phyloP scores from a whole-genome alignment of 164 flowering plant species.

The Magnolia kwangsiensis region DNA sequence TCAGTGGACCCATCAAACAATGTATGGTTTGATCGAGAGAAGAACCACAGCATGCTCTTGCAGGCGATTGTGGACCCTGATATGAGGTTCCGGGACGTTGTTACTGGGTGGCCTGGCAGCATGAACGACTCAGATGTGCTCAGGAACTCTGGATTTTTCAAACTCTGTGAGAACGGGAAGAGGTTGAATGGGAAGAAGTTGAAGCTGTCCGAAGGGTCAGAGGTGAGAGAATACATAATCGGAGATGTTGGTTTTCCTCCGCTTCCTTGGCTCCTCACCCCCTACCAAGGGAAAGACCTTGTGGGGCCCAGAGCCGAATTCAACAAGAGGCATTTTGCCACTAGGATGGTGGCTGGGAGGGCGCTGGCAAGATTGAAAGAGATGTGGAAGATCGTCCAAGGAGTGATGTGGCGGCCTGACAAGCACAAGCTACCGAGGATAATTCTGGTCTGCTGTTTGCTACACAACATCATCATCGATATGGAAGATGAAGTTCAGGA shows the following conservation, averaged over 20 bases:
- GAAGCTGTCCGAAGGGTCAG: constrained; percentile 47
- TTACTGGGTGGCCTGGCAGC: constrained; percentile 95
- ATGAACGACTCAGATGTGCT: constrained; percentile 51
- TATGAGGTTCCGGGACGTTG: constrained; percentile 78
- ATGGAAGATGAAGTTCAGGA: constrained; percentile 67
- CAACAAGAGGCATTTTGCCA: constrained; percentile 64
- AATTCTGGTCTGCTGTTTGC: constrained; percentile 83
- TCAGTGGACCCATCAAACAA: constrained; percentile 42
- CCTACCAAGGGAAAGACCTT: constrained; percentile 63
- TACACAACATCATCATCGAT: constrained; percentile 90
- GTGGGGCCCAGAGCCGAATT: constrained; percentile 48
- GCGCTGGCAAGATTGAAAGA: constrained; percentile 80
- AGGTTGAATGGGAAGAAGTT: constrained; percentile 60
- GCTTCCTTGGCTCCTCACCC: constrained; percentile 79
- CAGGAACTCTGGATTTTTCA: constrained; percentile 54
- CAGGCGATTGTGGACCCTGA: constrained; percentile 77
- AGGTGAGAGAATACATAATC: constrained; percentile 67
- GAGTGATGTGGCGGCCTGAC: constrained; percentile 94
- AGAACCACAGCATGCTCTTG: constrained; percentile 76
- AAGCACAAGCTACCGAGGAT: constrained; percentile 77
- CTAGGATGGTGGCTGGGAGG: constrained; percentile 58
- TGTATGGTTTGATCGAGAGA: constrained; percentile 58
- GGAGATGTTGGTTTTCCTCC: constrained; percentile 73
- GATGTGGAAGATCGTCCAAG: constrained; percentile 75
- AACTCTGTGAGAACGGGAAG: constrained; percentile 56